Conservation (phyloP, 306 rosid species). For the Quercus dentata region DNA sequence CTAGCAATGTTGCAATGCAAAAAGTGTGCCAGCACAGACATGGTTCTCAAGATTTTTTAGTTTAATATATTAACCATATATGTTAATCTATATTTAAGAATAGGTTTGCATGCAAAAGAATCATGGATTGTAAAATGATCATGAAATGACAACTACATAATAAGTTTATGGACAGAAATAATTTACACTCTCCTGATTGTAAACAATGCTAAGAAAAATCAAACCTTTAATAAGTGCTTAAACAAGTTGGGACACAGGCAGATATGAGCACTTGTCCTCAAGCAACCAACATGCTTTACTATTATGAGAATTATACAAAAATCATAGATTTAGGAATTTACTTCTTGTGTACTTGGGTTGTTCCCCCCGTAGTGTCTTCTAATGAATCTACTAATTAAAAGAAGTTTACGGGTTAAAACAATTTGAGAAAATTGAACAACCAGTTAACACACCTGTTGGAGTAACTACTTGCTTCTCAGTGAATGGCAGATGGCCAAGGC, state of each 20-base stretch:
- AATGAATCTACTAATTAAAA: not conserved
- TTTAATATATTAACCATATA: not conserved
- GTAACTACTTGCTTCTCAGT: slow-evolving; percentile 95
- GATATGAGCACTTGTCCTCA: not conserved
- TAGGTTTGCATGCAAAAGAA: not conserved
- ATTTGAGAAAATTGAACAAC: not conserved
- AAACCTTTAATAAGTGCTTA: not conserved
- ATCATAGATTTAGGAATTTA: too few relatives aligned
- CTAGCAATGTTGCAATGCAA: not conserved
- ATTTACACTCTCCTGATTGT: not conserved
- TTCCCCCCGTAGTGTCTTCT: not conserved
- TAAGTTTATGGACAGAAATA: not conserved
- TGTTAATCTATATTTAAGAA: not conserved
- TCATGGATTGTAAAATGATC: not conserved
- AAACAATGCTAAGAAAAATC: not conserved
- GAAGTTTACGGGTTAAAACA: not conserved
- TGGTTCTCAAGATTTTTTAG: not conserved
- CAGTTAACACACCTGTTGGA: slow-evolving; percentile 68
- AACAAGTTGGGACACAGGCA: not conserved
- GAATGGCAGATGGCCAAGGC: slow-evolving; percentile 94
- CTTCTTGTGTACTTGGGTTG: not conserved
- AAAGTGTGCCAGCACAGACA: not conserved
- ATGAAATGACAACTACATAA: not conserved
- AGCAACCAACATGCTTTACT: not conserved
- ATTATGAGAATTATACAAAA: not conserved